phyloP scores from a whole-genome alignment of 768 basidiomycete species.

The Pholiota molesta region DNA sequence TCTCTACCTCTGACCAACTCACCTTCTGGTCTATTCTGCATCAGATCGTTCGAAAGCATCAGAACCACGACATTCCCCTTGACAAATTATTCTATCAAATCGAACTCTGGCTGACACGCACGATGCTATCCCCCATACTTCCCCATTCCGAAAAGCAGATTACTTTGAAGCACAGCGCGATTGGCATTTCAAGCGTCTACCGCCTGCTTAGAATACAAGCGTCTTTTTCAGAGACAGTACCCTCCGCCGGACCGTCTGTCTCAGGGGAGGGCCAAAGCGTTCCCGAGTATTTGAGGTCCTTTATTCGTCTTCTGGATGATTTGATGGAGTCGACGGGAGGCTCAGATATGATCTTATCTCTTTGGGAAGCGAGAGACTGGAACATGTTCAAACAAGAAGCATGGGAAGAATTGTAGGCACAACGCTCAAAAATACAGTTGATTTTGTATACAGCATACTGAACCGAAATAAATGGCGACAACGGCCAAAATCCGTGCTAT shows the following conservation, averaged over 20 bases:
- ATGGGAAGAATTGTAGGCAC: no score
- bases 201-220: background rate
- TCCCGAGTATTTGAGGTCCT: background rate
- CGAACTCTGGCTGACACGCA: background rate
- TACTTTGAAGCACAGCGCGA: background rate
- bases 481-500: no score
- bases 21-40: conserved; percentile 10
- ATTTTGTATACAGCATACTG: no score
- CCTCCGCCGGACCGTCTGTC: background rate
- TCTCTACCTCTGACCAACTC: conserved; percentile 2
- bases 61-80: background rate
- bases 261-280: no score
- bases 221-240: background rate
- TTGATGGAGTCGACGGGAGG: background rate
- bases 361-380: conserved; percentile 1
- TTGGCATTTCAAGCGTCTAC: background rate
- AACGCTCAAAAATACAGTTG: no score
- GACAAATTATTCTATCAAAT: background rate
- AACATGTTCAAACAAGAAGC: background rate
- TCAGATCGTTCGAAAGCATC: background rate
- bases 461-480: no score
- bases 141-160: background rate
- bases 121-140: background rate
- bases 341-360: background rate
- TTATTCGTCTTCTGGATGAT: background rate